These are phyloP conservation scores for Aegilops umbellulata DNA, from an alignment of 176 grass and related monocot species.

Conservation along the genomic window DNA sequence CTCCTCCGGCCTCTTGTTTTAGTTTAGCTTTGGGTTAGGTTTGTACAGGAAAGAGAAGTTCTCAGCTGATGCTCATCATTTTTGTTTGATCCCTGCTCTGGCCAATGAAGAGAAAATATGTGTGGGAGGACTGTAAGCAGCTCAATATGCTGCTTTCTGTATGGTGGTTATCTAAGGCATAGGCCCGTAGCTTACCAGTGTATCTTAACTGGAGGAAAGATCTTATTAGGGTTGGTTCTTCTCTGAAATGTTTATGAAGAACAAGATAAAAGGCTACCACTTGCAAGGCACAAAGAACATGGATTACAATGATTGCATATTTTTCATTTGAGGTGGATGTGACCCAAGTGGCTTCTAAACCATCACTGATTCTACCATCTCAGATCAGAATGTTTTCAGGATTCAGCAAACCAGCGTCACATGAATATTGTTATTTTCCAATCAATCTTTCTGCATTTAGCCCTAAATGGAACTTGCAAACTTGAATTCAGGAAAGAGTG, in stretches of 20 bases:
- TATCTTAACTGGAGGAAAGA: slow-evolving; percentile 25
- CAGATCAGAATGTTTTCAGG: neutral
- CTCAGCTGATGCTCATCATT: slow-evolving; percentile 27
- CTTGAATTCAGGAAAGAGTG: neutral
- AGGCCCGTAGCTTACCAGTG: slow-evolving; percentile 31
- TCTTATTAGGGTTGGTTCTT: slow-evolving; percentile 30
- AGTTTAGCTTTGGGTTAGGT: slow-evolving; percentile 46
- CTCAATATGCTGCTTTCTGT: slow-evolving; percentile 38
- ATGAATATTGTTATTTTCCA: no score
- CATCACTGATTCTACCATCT: no score
- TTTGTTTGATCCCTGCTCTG: slow-evolving; percentile 36
- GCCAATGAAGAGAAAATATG: neutral
- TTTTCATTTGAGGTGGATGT: neutral
- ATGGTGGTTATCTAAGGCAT: slow-evolving; percentile 12
- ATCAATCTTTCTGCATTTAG: neutral
- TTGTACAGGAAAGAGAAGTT: slow-evolving; percentile 61
- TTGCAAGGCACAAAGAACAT: neutral
- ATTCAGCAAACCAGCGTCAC: no score
- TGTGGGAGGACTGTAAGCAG: slow-evolving; percentile 19
- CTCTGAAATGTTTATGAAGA: slow-evolving; percentile 17
- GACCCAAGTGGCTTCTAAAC: no score
- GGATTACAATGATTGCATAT: neutral
- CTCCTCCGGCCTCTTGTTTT: neutral
- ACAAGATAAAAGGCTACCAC: neutral
- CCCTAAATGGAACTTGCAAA: neutral